Base-by-base conservation (phyloP, 352 stramenopile species). In the Globisporangium acanthophoron region DNA sequence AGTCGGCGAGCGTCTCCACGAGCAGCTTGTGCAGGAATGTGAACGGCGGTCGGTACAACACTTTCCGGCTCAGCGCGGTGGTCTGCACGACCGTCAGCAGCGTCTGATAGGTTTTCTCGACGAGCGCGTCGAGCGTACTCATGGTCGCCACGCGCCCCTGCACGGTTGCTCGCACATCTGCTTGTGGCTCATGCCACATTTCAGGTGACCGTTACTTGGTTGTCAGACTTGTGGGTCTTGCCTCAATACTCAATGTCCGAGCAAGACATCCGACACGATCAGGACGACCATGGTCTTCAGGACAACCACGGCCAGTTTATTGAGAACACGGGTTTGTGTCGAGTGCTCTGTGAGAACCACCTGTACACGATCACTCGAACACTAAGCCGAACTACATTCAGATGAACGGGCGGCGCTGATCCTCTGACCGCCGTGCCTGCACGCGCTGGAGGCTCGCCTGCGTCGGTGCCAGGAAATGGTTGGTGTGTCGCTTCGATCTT, bases 11-110 rank as follows among this genome's bases (percentile, higher is more conserved):
- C 9, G 76, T 88, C 52, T 91, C 80, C 8, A 90, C 62, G 5
- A 92, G 68, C 2, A 94, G 61, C 56, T 91, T 92, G 65, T 94
- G 82, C 5, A 94, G 58, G 40, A 94, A 92, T 3, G 83, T 89
- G 56, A 94, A 94, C 15, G 85, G 85, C 18, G 85, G 85, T 9
- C 85, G 76, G 13, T 64, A 48, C 4, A 94, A 65, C 24, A 92
- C 80, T 58, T 85, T 87, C 18, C 71, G 75, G 21, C 58, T 90
- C 54, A 94, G 67, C 5, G 76, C 78, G 4, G 80, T 90, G 5
- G 80, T 89, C 43, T 88, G 70, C 13, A 90, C 80, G 53, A 92
- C 59, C 2, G 59, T 54, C 24, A 89, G 67, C n/a, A 92, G 68
- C 18, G 73, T 63, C 31, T 81, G 64, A 43, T 90, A 92, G 43